A percentile compares a stretch with the other conserved stretches of the same genome.
Evolutionary conservation across 352 stramenopile species (phyloP).

Genomic region (Peronospora belbahrii): DNA sequence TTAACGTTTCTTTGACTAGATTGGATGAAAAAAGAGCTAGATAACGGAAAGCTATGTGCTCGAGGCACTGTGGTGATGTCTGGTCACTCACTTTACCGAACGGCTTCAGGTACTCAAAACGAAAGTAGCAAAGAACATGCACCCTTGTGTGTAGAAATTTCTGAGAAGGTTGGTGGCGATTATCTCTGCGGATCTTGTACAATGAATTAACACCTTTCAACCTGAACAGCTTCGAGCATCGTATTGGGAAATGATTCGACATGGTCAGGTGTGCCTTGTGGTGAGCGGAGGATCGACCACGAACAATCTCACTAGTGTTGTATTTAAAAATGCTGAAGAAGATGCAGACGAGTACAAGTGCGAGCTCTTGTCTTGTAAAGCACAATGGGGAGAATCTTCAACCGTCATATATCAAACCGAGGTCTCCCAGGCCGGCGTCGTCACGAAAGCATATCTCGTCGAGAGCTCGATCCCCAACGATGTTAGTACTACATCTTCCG

Average conservation of each 20-base stretch:
- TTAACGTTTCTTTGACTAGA: constrained; percentile 22
- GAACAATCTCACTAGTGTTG: constrained; percentile 31
- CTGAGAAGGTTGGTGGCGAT: constrained; percentile 19
- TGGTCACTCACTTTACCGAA: constrained; percentile 29
- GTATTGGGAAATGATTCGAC: constrained; percentile 34
- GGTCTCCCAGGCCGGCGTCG: constrained; percentile 39
- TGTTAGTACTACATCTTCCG: neutral
- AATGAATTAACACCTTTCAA: neutral
- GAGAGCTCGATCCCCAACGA: constrained; percentile 1
- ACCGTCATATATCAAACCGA: constrained; percentile 34
- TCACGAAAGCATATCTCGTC: constrained; percentile 23
- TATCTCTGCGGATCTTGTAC: neutral
- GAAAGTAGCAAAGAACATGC: constrained; percentile 13
- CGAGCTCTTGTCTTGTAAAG: constrained; percentile 43
- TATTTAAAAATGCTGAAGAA: constrained; percentile 27
- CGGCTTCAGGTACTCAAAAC: neutral
- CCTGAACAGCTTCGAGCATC: constrained; percentile 21
- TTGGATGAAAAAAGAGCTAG: constrained; percentile 68
- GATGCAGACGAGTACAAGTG: constrained; percentile 51
- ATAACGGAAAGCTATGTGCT: constrained; percentile 75
- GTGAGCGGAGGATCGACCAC: constrained; percentile 19
- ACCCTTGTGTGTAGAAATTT: constrained; percentile 1
- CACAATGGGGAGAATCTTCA: constrained; percentile 21
- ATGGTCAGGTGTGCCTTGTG: constrained; percentile 32
- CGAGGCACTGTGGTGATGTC: constrained; percentile 55